Percentiles rank a stretch among this genome's conserved stretches.
phyloP scores from a whole-genome alignment of 2,329 filamentous ascomycete genomes.

The Curvularia sp. region DNA sequence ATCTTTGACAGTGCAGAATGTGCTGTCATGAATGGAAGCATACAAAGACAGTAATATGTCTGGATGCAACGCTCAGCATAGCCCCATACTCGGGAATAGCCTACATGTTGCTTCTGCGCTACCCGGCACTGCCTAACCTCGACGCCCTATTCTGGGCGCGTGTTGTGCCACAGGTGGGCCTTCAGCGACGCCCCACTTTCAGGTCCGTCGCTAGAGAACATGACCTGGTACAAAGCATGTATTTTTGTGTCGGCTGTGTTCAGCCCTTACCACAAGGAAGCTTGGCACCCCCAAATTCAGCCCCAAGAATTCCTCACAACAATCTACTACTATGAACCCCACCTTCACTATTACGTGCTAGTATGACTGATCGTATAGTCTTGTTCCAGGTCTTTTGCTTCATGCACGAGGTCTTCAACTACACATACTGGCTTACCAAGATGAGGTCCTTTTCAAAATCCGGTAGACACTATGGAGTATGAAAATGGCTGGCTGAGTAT shows the following conservation, averaged over 20 bases:
- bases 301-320: constrained; percentile 17
- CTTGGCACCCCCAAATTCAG: constrained; percentile 27
- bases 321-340: constrained; percentile 2
- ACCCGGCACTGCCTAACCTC: constrained; percentile 9
- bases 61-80: constrained; percentile 23
- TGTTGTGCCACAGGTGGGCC: constrained; percentile 15
- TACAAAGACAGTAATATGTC: constrained; percentile 17
- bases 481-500: constrained; percentile 2
- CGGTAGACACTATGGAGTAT: not conserved
- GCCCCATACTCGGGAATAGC: constrained; percentile 23
- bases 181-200: constrained; percentile 13
- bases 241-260: constrained; percentile 28
- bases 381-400: not conserved
- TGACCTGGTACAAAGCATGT: constrained; percentile 18
- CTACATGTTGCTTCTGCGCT: constrained; percentile 23
- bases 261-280: constrained; percentile 19
- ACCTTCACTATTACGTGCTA: constrained; percentile 8
- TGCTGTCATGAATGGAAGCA: constrained; percentile 23
- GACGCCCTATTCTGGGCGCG: constrained; percentile 10
- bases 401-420: constrained; percentile 1
- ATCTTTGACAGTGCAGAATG: not conserved
- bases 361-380: not conserved
- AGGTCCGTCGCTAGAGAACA: constrained; percentile 11
- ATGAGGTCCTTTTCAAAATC: constrained; percentile 1
- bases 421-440: not conserved